Evolutionary conservation across 176 grass and related monocot genomes (phyloP).

Genomic region (Eragrostis curvula): DNA sequence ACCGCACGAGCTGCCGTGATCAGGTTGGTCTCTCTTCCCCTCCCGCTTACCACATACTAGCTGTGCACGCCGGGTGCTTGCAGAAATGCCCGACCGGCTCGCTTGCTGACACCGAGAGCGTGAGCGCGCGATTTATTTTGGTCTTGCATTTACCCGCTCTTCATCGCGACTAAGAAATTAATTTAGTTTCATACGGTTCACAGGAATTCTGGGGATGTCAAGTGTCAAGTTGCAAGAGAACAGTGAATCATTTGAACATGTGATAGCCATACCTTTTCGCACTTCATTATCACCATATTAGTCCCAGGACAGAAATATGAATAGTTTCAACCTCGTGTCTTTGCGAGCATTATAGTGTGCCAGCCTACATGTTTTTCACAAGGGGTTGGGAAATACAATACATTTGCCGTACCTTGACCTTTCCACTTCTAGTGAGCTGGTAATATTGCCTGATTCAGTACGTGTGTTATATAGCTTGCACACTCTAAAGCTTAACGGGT

Average conservation of each 20-base stretch:
- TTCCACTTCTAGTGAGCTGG: background rate
- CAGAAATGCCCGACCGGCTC: no score
- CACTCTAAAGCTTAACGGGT: background rate
- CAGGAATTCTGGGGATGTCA: no score
- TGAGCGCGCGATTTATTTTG: no score
- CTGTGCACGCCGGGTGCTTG: no score
- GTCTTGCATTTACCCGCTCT: no score
- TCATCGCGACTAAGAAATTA: no score
- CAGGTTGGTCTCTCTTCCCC: no score
- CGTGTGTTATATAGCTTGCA: constrained; percentile 26
- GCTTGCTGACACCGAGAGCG: no score
- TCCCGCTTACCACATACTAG: no score
- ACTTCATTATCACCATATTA: background rate
- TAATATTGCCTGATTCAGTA: background rate
- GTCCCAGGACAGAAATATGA: background rate
- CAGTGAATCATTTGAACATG: background rate
- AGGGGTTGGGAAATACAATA: background rate
- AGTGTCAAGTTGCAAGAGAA: no score
- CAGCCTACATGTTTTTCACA: background rate
- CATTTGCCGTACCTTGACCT: constrained; percentile 37
- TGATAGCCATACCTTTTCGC: background rate
- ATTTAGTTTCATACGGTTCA: no score
- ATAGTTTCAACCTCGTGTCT: background rate
- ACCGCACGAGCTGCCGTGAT: no score
- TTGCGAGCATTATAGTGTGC: background rate